Conservation (phyloP, 768 basidiomycete species). For the Kwoniella bestiolae region DNA sequence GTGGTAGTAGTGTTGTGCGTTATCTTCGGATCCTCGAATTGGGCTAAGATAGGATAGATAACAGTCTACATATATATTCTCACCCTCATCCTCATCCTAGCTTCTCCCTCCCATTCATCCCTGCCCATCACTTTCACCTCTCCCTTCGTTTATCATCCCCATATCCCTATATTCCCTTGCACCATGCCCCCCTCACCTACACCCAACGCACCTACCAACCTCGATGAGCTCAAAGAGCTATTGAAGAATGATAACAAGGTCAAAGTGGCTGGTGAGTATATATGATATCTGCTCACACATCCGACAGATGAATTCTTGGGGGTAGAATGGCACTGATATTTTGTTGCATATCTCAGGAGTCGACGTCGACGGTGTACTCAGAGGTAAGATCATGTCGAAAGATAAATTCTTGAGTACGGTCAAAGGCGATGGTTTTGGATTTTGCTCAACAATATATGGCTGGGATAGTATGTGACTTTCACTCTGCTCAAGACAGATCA, state of each 20-base stretch:
- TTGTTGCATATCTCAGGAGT: slow-evolving; percentile 42
- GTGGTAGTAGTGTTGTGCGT: no score
- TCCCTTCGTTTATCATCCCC: not conserved
- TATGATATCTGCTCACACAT: not conserved
- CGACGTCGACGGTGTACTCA: slow-evolving; percentile 83
- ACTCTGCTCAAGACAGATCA: not conserved
- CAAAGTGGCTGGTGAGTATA: slow-evolving; percentile 83
- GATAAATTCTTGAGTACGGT: slow-evolving; percentile 85
- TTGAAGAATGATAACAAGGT: slow-evolving; percentile 75
- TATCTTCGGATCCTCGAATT: no score
- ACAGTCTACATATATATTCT: no score
- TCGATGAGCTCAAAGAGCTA: slow-evolving; percentile 65
- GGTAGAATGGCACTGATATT: no score
- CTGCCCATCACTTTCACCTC: not conserved
- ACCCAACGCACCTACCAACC: slow-evolving; percentile 61
- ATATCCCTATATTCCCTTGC: not conserved
- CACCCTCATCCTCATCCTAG: not conserved
- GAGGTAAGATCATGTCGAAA: slow-evolving; percentile 94
- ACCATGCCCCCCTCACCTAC: slow-evolving; percentile 52
- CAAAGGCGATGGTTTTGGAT: slow-evolving; percentile 78
- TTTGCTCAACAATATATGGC: slow-evolving; percentile 84
- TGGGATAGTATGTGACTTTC: slow-evolving; percentile 44
- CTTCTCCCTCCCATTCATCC: not conserved
- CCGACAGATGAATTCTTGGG: not conserved
- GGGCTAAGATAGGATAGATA: no score